Evolutionary conservation across 495 filamentous ascomycete genomes (phyloP), one percentile per base, ranked within the genome.

Genomic region (Cetradonia linearis): DNA sequence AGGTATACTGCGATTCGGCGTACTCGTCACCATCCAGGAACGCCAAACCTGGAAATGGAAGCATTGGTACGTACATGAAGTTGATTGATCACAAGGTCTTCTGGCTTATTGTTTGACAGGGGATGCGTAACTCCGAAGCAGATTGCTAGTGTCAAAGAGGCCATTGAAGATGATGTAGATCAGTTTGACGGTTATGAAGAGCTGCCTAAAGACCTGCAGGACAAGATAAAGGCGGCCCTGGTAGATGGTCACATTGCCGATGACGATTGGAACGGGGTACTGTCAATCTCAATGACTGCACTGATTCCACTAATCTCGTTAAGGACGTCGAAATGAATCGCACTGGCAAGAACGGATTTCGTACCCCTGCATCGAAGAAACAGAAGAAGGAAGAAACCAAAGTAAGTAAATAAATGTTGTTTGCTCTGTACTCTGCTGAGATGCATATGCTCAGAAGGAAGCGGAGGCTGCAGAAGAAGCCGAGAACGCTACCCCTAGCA

Each of bases 211-310:
- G 85, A 86, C 0, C 34, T 76, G 8, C 79, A 85, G 69, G 79
- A 76, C 27, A 90, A 87, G 70, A 70, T 91, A 37, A 69, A 70
- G 57, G 73, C 73, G 30, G 86, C 83, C 18, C 56, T 94, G 10
- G 77, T 76, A 30, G 76, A 86, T 62, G 88, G 87, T 10, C 85
- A 91, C 65, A 82, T 94, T 58, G 81, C 83, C 62, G 79, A 87
- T 56, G 83, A 84, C 37, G 89, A 90, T 55, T 93, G 88, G 84
- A 83, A 79, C 6, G 86, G 87, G 0, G 88, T 92, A 77, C 74
- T 23, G 34, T 47, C 3, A 54, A 5, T 37, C 31, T 30, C n/a
- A 44, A 34, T 34, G 13, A 25, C 25, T 20, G 42, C 46, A 46
- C 44, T 56, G 27, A 61, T 16, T 23, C 34, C n/a, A 44, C 40